Conservation (phyloP, 1,284 basidiomycete genomes). For the Fomes fomentarius region DNA sequence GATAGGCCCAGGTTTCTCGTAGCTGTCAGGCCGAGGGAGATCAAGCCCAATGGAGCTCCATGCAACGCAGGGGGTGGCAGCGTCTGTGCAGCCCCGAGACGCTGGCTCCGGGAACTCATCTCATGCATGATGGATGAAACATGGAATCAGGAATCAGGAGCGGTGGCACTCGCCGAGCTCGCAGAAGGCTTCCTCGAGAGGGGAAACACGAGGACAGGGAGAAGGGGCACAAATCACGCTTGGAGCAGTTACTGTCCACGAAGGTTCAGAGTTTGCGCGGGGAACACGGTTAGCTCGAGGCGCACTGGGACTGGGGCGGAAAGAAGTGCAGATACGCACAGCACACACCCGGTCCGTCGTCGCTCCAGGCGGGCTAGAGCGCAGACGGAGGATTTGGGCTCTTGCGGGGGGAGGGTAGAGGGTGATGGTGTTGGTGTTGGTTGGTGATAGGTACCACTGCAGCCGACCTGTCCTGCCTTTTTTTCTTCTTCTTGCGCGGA, state of each 20-base stretch:
- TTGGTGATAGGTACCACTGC: not conserved
- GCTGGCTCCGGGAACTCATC: too few species aligned
- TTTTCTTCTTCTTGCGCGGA: not conserved
- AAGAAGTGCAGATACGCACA: too few species aligned
- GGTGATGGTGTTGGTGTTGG: not conserved
- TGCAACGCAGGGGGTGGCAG: too few species aligned
- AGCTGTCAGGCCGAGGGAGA: slow-evolving; percentile 14
- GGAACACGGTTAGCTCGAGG: not conserved
- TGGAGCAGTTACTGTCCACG: slow-evolving; percentile 9
- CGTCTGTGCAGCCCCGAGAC: too few species aligned
- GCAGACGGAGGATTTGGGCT: slow-evolving; percentile 1
- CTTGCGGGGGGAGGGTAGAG: slow-evolving; percentile 1
- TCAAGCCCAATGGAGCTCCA: slow-evolving; percentile 1
- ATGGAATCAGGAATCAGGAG: too few species aligned
- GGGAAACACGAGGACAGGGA: slow-evolving; percentile 17
- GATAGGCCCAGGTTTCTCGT: slow-evolving; percentile 20
- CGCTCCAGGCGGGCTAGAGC: too few species aligned
- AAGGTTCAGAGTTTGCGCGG: slow-evolving; percentile 10
- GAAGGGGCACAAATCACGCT: slow-evolving; percentile 10
- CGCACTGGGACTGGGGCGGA: not conserved
- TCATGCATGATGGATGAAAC: too few species aligned
- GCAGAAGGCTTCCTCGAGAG: too few species aligned
- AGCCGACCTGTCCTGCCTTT: not conserved
- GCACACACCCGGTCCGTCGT: too few species aligned
- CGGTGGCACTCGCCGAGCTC: not conserved